phyloP scores from a whole-genome alignment of 768 basidiomycete genomes.

The Amyloporia xantha region DNA sequence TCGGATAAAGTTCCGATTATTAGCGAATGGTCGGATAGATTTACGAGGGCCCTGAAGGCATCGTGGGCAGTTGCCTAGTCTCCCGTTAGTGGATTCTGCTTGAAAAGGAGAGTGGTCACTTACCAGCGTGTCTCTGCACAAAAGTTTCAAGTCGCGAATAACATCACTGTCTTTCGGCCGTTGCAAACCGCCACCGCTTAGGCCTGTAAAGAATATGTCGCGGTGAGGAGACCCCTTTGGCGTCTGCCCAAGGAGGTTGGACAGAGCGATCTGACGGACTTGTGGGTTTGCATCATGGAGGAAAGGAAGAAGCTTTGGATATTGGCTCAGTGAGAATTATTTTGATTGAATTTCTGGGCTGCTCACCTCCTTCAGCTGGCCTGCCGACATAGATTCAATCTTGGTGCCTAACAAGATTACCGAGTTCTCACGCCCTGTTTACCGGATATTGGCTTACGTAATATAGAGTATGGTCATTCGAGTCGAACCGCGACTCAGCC shows the following conservation, averaged over 20 bases:
- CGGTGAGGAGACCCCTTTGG: conserved; percentile 63
- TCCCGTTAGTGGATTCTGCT: conserved; percentile 2
- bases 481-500: conserved; percentile 19
- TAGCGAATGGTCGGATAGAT: conserved; percentile 79
- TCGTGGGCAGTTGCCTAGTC: conserved; percentile 86
- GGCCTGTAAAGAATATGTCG: conserved; percentile 63
- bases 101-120: conserved; percentile 20
- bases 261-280: conserved; percentile 82
- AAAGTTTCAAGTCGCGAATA: conserved; percentile 73
- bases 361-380: conserved; percentile 35
- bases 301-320: conserved; percentile 70
- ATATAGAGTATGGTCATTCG: neutral
- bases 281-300: conserved; percentile 81
- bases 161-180: conserved; percentile 56
- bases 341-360: neutral
- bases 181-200: conserved; percentile 53
- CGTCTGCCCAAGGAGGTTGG: conserved; percentile 81
- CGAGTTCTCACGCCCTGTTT: conserved; percentile 1
- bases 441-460: conserved; percentile 3
- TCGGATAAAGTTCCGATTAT: conserved; percentile 66
- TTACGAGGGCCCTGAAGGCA: conserved; percentile 90
- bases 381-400: conserved; percentile 18
- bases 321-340: neutral
- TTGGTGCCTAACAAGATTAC: conserved; percentile 11
- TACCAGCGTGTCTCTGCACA: conserved; percentile 87